These are phyloP conservation scores for Calocera cornea DNA, from an alignment of 768 basidiomycete species.

Conservation along the genomic window DNA sequence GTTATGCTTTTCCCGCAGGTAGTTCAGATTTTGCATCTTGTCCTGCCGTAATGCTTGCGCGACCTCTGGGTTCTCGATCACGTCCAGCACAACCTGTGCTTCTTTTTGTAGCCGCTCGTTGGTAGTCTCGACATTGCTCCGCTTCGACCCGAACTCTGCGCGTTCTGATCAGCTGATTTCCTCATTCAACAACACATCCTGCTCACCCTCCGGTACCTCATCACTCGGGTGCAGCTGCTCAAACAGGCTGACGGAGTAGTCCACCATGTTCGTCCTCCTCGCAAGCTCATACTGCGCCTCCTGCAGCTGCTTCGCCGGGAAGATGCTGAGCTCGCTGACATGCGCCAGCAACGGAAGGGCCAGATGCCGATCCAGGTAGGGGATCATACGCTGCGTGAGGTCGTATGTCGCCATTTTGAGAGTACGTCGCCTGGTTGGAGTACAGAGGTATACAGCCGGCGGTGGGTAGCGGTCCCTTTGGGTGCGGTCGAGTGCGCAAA, in stretches of 20 bases:
- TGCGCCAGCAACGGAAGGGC: constrained; percentile 86
- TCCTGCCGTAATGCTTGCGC: constrained; percentile 89
- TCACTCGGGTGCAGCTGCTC: constrained; percentile 63
- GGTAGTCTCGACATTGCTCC: constrained; percentile 67
- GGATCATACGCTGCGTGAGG: constrained; percentile 78
- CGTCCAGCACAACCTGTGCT: constrained; percentile 84
- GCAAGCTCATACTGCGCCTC: constrained; percentile 94
- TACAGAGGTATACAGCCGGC: background rate
- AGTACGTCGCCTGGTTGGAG: background rate
- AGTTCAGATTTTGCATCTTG: constrained; percentile 90
- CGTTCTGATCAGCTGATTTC: background rate
- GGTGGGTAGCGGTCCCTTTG: background rate
- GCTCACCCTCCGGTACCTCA: constrained; percentile 52
- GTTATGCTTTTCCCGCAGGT: constrained; percentile 83
- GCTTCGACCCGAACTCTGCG: constrained; percentile 71
- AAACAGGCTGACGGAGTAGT: constrained; percentile 75
- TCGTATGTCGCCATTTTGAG: constrained; percentile 61
- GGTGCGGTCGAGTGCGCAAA: background rate
- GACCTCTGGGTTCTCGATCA: constrained; percentile 94
- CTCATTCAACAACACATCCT: background rate
- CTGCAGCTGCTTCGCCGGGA: constrained; percentile 65
- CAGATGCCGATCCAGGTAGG: constrained; percentile 88
- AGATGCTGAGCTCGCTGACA: constrained; percentile 60
- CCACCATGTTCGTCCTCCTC: constrained; percentile 96
- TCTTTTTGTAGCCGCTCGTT: constrained; percentile 77